These are phyloP conservation scores for Exutisphaerella laricina DNA, from an alignment of 2,329 filamentous ascomycete species.

Conservation along the genomic window DNA sequence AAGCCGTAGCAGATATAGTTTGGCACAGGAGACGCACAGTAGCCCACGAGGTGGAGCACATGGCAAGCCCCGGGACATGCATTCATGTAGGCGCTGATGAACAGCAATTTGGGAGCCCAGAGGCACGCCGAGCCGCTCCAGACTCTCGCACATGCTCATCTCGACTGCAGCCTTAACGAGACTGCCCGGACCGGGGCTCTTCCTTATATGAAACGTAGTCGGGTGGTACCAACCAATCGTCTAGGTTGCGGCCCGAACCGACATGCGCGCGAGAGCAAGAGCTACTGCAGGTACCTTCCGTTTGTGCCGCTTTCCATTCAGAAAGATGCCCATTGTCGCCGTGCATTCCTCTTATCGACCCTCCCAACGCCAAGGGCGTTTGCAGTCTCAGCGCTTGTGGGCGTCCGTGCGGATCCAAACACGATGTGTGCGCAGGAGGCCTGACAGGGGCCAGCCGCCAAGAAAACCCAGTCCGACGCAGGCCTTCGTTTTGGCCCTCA, in stretches of 20 bases:
- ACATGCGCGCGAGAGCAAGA: too few relatives aligned
- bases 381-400: conserved; percentile 12
- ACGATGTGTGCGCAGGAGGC: conserved; percentile 15
- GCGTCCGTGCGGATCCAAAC: conserved; percentile 11
- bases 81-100: not conserved
- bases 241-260: too few relatives aligned
- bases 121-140: conserved; percentile 5
- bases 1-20: conserved; percentile 1
- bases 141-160: conserved; percentile 8
- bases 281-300: too few relatives aligned
- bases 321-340: too few relatives aligned
- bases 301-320: too few relatives aligned
- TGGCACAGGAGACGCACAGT: not conserved
- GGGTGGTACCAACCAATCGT: too few relatives aligned
- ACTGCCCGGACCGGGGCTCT: too few relatives aligned
- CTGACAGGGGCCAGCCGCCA: conserved; percentile 9
- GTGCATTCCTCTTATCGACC: conserved; percentile 13
- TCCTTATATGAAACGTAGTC: too few relatives aligned
- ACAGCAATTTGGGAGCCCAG: conserved; percentile 5
- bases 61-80: conserved; percentile 4
- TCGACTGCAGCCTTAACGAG: conserved; percentile 10
- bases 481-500: conserved; percentile 1
- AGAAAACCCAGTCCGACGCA: not conserved
- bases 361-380: conserved; percentile 7
- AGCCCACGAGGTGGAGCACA: conserved; percentile 5